These are phyloP conservation scores for Lachnellula willkommii DNA, from an alignment of 2,329 filamentous ascomycete species.

Conservation along the genomic window DNA sequence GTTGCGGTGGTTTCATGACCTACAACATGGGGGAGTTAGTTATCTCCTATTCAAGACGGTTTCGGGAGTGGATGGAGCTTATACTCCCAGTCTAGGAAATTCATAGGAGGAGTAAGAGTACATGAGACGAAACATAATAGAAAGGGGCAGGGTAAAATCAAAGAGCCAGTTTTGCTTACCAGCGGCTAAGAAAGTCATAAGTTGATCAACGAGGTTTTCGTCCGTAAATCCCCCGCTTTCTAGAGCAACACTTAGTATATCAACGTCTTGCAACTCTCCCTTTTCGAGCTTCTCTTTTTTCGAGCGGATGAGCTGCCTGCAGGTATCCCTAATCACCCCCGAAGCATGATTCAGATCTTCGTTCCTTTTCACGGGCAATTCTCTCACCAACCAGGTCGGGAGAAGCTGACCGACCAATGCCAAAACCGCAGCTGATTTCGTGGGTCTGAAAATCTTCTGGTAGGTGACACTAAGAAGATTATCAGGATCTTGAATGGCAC, in stretches of 20 bases:
- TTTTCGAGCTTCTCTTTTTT: constrained; percentile 57
- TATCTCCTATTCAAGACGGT: too few relatives aligned
- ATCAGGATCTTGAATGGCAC: constrained; percentile 55
- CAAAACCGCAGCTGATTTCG: constrained; percentile 48
- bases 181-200: constrained; percentile 68
- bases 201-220: constrained; percentile 76
- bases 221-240: constrained; percentile 71
- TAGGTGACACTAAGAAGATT: constrained; percentile 57
- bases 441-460: constrained; percentile 48
- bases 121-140: too few relatives aligned
- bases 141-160: too few relatives aligned
- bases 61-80: too few relatives aligned
- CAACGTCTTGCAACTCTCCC: constrained; percentile 50
- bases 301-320: constrained; percentile 60
- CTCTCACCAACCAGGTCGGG: constrained; percentile 54
- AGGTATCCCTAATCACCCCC: constrained; percentile 57
- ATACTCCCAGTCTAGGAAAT: too few relatives aligned
- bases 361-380: constrained; percentile 67
- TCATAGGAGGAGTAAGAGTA: too few relatives aligned
- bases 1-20: constrained; percentile 75
- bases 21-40: too few relatives aligned
- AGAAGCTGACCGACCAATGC: constrained; percentile 57
- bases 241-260: constrained; percentile 78
- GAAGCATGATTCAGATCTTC: constrained; percentile 53
- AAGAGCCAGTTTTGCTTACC: constrained; percentile 25